Conservation (phyloP, 176 grass and related monocot species). For the Musa itinerans region DNA sequence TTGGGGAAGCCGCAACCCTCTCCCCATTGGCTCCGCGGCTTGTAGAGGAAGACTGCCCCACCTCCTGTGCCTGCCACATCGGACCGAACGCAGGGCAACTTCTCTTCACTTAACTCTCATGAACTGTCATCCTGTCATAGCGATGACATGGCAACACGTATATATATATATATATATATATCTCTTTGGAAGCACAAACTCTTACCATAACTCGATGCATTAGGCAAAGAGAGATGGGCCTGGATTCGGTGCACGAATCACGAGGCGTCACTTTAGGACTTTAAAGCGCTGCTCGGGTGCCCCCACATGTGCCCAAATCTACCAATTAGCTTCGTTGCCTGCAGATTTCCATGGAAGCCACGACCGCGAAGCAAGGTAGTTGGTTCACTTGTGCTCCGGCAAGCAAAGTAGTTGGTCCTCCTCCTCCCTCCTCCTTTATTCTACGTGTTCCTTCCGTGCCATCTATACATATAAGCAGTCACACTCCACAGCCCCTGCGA, state of each 20-base stretch:
- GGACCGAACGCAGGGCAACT: neutral
- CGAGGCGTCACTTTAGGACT: neutral
- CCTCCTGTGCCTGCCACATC: neutral
- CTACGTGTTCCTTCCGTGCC: neutral
- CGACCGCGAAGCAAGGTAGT: neutral
- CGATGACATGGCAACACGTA: too few species aligned
- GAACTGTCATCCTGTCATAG: too few species aligned
- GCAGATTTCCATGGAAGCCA: neutral
- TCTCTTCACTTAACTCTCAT: too few species aligned
- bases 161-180: too few species aligned
- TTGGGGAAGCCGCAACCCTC: constrained; percentile 11
- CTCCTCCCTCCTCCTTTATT: neutral
- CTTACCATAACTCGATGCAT: too few species aligned
- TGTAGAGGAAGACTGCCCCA: neutral
- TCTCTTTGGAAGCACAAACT: too few species aligned
- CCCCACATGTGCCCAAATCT: neutral
- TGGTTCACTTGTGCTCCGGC: neutral
- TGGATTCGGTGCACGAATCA: too few species aligned
- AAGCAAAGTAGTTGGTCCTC: neutral
- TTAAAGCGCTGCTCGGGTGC: neutral
- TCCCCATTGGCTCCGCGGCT: neutral
- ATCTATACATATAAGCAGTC: neutral
- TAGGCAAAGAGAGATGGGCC: too few species aligned
- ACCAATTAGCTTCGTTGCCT: neutral
- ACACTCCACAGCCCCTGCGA: neutral